A percentile compares a stretch with the other conserved stretches of the same genome.
Conservation (phyloP, 2,329 filamentous ascomycete genomes). For the Sordariomycetes sp. region DNA sequence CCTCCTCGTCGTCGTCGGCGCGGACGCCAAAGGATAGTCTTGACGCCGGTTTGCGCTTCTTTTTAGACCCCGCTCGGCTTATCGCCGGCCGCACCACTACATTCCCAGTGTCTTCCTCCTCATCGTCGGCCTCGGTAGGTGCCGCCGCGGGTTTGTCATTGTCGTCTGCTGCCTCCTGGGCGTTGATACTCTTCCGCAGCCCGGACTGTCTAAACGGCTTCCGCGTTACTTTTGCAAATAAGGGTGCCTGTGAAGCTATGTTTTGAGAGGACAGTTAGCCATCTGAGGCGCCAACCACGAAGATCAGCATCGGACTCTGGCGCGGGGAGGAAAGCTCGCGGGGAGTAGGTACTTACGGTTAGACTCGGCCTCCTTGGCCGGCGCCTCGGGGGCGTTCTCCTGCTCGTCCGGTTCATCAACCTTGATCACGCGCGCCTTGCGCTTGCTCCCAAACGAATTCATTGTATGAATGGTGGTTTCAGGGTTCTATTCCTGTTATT, state of each 20-base stretch:
- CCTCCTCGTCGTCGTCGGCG: slow-evolving; percentile 37
- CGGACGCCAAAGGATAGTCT: slow-evolving; percentile 65
- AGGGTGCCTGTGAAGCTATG: slow-evolving; percentile 3
- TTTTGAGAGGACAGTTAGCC: slow-evolving; percentile 6
- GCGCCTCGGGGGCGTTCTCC: neutral
- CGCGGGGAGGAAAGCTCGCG: neutral
- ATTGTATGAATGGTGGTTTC: slow-evolving; percentile 16
- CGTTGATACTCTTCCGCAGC: slow-evolving; percentile 40
- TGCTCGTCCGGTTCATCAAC: slow-evolving; percentile 51
- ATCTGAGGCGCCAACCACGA: slow-evolving; percentile 3
- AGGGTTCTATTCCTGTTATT: neutral
- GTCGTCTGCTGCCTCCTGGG: slow-evolving; percentile 19
- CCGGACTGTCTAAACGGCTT: slow-evolving; percentile 45
- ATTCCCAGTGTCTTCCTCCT: slow-evolving; percentile 28
- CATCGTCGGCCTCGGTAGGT: slow-evolving; percentile 16
- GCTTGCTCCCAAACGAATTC: slow-evolving; percentile 41
- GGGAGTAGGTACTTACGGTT: neutral
- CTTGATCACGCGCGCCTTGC: slow-evolving; percentile 68
- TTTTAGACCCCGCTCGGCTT: slow-evolving; percentile 38
- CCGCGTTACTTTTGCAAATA: slow-evolving; percentile 25
- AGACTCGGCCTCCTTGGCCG: neutral
- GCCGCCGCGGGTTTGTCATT: slow-evolving; percentile 7
- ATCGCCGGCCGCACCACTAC: slow-evolving; percentile 34
- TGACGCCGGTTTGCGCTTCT: slow-evolving; percentile 52
- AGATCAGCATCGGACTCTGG: slow-evolving; percentile 12